Percentiles rank a stretch among this genome's conserved stretches.
These are phyloP conservation scores for Theobroma grandiflorum DNA, from an alignment of 441 rosid species.

Conservation along the genomic window DNA sequence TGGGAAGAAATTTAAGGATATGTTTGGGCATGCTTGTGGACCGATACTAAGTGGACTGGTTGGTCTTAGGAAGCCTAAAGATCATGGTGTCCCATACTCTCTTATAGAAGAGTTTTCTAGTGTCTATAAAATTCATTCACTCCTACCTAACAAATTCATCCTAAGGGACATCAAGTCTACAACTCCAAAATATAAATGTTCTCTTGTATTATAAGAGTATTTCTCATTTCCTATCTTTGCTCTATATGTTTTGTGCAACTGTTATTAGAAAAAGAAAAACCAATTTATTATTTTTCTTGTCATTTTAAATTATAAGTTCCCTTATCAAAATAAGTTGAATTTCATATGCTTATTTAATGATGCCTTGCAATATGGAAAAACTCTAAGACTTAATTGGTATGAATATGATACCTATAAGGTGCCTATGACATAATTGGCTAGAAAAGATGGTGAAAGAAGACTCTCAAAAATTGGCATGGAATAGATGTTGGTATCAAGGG, in stretches of 20 bases:
- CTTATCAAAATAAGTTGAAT: too few relatives aligned
- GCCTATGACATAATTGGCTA: constrained; percentile 59
- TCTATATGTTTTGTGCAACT: background rate
- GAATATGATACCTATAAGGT: constrained; percentile 38
- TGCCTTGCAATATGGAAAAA: background rate
- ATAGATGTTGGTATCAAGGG: constrained; percentile 69
- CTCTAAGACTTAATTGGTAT: background rate
- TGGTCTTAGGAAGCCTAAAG: constrained; percentile 65
- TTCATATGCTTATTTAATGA: too few relatives aligned
- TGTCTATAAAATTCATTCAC: constrained; percentile 73
- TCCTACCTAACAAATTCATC: constrained; percentile 60
- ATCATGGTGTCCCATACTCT: constrained; percentile 77
- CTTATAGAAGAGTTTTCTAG: constrained; percentile 72
- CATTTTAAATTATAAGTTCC: background rate
- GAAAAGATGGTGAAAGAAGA: constrained; percentile 49
- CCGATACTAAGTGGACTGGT: constrained; percentile 67
- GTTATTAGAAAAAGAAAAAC: background rate
- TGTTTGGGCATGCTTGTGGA: constrained; percentile 58
- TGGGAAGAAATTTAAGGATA: constrained; percentile 70
- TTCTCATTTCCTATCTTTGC: background rate
- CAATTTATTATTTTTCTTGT: background rate
- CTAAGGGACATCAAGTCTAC: constrained; percentile 54
- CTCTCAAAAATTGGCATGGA: constrained; percentile 57
- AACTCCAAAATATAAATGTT: constrained; percentile 43
- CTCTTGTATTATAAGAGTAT: constrained; percentile 50